Conservation (phyloP, 2,329 filamentous ascomycete species). For the Orbilia javanica region DNA sequence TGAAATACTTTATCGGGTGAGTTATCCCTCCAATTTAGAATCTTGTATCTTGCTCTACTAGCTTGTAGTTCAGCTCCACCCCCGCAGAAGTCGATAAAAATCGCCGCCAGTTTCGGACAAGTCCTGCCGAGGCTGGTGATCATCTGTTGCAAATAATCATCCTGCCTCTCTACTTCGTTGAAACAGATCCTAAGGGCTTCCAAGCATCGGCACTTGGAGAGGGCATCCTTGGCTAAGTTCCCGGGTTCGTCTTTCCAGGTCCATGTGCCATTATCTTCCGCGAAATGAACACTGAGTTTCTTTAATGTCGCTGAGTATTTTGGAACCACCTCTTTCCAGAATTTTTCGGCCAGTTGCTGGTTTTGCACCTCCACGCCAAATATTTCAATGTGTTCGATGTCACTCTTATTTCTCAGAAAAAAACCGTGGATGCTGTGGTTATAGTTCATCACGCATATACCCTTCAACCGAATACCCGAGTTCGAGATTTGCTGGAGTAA, state of each 20-base stretch:
- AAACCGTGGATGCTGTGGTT: background rate
- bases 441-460: background rate
- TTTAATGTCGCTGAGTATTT: background rate
- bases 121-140: background rate
- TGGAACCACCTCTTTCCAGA: background rate
- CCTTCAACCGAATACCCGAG: background rate
- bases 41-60: background rate
- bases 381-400: background rate
- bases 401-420: background rate
- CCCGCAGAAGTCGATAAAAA: background rate
- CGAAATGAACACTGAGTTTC: background rate
- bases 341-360: background rate
- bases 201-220: background rate
- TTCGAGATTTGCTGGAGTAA: background rate
- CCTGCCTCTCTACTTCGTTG: background rate
- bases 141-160: background rate
- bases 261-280: background rate
- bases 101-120: background rate
- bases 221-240: background rate
- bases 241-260: background rate
- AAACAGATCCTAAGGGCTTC: background rate
- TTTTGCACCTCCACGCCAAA: background rate
- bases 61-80: background rate
- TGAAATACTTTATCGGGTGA: background rate
- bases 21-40: background rate